Percentiles rank a stretch among this genome's conserved stretches.
phyloP scores from a whole-genome alignment of 2,329 filamentous ascomycete genomes.

The Aplosporella prunicola region DNA sequence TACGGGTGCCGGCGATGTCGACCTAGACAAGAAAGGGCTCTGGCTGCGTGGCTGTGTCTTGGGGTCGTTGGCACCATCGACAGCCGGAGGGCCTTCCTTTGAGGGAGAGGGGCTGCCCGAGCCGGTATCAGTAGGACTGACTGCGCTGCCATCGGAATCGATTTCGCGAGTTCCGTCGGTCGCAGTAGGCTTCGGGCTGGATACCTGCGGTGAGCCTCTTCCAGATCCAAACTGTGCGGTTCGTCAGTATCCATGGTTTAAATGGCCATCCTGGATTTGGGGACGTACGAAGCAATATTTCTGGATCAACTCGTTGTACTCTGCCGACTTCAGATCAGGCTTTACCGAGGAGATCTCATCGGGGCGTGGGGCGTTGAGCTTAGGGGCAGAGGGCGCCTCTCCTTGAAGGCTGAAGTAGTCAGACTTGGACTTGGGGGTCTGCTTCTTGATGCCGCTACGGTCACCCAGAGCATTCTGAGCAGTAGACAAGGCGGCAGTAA shows the following conservation, averaged over 20 bases:
- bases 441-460: slow-evolving; percentile 39
- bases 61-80: slow-evolving; percentile 32
- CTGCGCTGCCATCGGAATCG: slow-evolving; percentile 18
- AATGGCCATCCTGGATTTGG: slow-evolving; percentile 23
- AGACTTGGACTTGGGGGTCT: slow-evolving; percentile 14
- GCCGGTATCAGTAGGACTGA: slow-evolving; percentile 26
- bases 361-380: slow-evolving; percentile 35
- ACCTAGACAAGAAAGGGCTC: slow-evolving; percentile 29
- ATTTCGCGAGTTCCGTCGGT: slow-evolving; percentile 25
- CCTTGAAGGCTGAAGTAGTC: slow-evolving; percentile 29
- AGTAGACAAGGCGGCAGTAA: slow-evolving; percentile 70
- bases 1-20: slow-evolving; percentile 34
- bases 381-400: slow-evolving; percentile 17
- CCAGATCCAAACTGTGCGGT: slow-evolving; percentile 42
- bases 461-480: slow-evolving; percentile 56
- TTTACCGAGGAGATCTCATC: slow-evolving; percentile 51
- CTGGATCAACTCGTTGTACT: slow-evolving; percentile 94
- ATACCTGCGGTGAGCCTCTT: slow-evolving; percentile 29
- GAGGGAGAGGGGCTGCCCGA: slow-evolving; percentile 29
- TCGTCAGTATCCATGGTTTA: slow-evolving; percentile 31
- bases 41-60: slow-evolving; percentile 18
- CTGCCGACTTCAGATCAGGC: slow-evolving; percentile 69
- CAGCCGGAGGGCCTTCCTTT: slow-evolving; percentile 17
- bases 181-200: slow-evolving; percentile 13
- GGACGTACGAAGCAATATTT: slow-evolving; percentile 98